A percentile compares a stretch with the other conserved stretches of the same genome.
Evolutionary conservation across 163 green algal genomes (phyloP).

Genomic region (Picocystis sp.): DNA sequence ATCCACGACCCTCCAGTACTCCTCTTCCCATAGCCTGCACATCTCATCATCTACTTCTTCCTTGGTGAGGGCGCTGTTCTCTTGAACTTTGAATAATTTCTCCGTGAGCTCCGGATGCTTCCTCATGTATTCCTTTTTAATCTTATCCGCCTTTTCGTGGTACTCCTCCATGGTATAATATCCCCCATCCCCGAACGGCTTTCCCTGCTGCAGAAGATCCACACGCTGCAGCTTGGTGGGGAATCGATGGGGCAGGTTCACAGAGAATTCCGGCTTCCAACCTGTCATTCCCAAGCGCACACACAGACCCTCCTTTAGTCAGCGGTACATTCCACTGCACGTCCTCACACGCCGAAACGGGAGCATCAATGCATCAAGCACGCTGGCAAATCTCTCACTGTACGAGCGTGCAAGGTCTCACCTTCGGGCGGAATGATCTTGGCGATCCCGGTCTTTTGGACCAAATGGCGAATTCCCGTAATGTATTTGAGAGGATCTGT

Average conservation of each 20-base stretch:
- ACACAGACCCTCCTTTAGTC: neutral
- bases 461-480: slow-evolving; percentile 41
- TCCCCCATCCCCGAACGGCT: slow-evolving; percentile 1
- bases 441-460: slow-evolving; percentile 45
- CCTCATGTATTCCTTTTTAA: slow-evolving; percentile 1
- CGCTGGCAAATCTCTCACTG: neutral
- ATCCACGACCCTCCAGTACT: slow-evolving; percentile 85
- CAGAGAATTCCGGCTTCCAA: slow-evolving; percentile 2
- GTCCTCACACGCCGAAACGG: neutral
- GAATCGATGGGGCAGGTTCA: neutral
- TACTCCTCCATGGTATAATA: slow-evolving; percentile 6
- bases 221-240: slow-evolving; percentile 9
- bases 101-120: slow-evolving; percentile 1
- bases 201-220: slow-evolving; percentile 7
- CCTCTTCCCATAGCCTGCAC: slow-evolving; percentile 34
- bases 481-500: slow-evolving; percentile 75
- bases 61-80: neutral
- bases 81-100: neutral
- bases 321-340: neutral
- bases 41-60: slow-evolving; percentile 1
- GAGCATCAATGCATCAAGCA: neutral
- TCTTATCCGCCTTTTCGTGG: neutral
- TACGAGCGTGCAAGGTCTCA: neutral
- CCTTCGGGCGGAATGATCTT: slow-evolving; percentile 55
- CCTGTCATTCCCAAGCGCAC: neutral